phyloP scores from a whole-genome alignment of 2,329 filamentous ascomycete genomes.

The Diaporthe amygdali region DNA sequence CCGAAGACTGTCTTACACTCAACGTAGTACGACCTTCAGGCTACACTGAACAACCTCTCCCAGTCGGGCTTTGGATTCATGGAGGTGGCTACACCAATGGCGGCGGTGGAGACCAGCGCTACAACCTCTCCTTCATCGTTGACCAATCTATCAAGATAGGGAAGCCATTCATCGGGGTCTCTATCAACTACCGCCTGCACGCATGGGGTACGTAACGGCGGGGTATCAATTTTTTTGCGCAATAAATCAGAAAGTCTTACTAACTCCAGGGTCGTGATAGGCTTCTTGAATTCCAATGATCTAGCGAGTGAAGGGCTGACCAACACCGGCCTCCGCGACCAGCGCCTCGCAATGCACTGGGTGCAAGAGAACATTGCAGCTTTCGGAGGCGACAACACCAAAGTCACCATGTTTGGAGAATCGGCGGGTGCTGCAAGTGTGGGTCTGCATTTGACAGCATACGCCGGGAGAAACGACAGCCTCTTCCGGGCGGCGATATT shows the following conservation, averaged over 20 bases:
- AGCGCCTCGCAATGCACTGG: constrained; percentile 51
- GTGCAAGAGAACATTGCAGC: constrained; percentile 50
- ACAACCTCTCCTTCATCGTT: constrained; percentile 63
- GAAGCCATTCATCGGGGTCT: constrained; percentile 47
- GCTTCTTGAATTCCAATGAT: neutral
- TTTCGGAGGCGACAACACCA: constrained; percentile 49
- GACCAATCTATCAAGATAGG: constrained; percentile 38
- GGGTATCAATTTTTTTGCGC: neutral
- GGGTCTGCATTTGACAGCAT: constrained; percentile 50
- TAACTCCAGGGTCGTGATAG: neutral
- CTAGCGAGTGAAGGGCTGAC: neutral
- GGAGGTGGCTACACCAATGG: constrained; percentile 41
- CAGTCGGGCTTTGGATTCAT: constrained; percentile 45
- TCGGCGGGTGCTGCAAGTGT: constrained; percentile 53
- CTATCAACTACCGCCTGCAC: constrained; percentile 54
- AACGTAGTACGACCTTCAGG: constrained; percentile 64
- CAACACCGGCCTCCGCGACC: constrained; percentile 55
- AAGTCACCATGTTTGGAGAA: constrained; percentile 56
- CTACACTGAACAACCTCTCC: constrained; percentile 37
- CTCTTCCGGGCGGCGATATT: constrained; percentile 18
- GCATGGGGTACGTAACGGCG: constrained; percentile 37
- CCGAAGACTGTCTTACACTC: constrained; percentile 66
- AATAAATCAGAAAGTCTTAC: neutral
- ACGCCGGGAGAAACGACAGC: constrained; percentile 41
- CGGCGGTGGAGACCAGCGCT: constrained; percentile 47